Evolutionary conservation across 345 rosid genomes (phyloP).

Genomic region (Murraya koenigii): DNA sequence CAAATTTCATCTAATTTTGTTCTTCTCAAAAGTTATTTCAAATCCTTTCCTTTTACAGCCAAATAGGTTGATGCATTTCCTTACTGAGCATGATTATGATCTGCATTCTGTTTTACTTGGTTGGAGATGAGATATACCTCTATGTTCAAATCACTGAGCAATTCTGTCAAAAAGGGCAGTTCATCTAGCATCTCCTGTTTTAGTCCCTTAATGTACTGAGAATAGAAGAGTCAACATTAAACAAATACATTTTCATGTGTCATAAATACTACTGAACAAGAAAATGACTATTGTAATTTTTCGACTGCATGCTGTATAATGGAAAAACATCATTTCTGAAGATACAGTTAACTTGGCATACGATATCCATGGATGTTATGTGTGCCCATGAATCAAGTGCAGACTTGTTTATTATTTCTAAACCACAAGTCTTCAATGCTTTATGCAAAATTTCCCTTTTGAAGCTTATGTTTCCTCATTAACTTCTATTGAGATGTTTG

Average conservation of each 20-base stretch:
- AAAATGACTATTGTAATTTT: neutral
- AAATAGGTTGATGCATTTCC: neutral
- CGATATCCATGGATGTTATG: neutral
- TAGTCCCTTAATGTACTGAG: conserved; percentile 60
- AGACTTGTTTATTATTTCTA: neutral
- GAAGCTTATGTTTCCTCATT: neutral
- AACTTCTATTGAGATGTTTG: neutral
- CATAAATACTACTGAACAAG: neutral
- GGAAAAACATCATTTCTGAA: neutral
- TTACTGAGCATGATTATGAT: neutral
- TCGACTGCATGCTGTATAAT: neutral
- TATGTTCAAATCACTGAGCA: conserved; percentile 40
- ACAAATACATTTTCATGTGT: neutral
- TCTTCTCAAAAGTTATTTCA: neutral
- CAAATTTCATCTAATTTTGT: neutral
- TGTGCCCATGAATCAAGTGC: neutral
- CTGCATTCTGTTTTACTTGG: neutral
- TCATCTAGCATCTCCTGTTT: conserved; percentile 53
- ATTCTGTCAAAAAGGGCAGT: conserved; percentile 53
- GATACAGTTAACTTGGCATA: neutral
- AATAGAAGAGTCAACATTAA: conserved; percentile 11
- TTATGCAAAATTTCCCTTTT: neutral
- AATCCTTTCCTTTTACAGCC: neutral
- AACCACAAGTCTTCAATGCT: neutral
- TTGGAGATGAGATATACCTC: conserved; percentile 45